Evolutionary conservation across 2,329 filamentous ascomycete genomes (phyloP), one percentile per base, ranked within the genome.

Genomic region (Coniochaeta sp.): DNA sequence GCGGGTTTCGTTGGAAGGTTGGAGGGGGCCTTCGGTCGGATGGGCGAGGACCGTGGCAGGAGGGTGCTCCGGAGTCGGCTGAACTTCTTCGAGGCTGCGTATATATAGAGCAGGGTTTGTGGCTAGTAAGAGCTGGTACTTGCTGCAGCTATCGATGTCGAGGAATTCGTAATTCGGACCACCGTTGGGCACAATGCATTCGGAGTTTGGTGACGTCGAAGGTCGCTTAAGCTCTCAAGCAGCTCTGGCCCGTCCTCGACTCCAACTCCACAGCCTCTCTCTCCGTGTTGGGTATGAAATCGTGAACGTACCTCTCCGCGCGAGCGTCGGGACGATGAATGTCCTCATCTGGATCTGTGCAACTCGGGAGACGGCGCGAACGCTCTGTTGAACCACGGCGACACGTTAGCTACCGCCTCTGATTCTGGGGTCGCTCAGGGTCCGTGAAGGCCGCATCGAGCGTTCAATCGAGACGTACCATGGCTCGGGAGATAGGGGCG

Each of bases 291-390:
- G 8, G 47, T 52, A 28, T 2, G 10, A 52, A 28, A 30, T 16
- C 24, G 12, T 52, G 10, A 52, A 76, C 83, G 75, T 81, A 86
- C 83, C 83, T 81, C 82, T 79, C 73, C 83, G 79, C 65, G 82
- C 82, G 67, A 84, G 78, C 58, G 83, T 85, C 64, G 83, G 83
- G 69, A 79, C 81, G 69, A 85, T 83, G 73, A 85, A 85, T 70
- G 77, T 77, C 72, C 83, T 80, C 71, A 75, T 74, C 72, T 80
- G 79, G 71, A 62, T 60, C 36, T 58, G 34, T 75, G 79, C 77
- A 70, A 79, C 71, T 72, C 80, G 74, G 73, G 77, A 76, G 72
- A 78, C 74, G 72, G 76, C 76, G 71, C 77, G 76, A 68, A 78
- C 77, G 77, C 79, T 79, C 79, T 79, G 71, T 65, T 69, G 57